Percentiles rank a stretch among this genome's conserved stretches.
Evolutionary conservation across 371 early-diverging fungal genomes (phyloP).

Genomic region (Phascolomyces articulosus): DNA sequence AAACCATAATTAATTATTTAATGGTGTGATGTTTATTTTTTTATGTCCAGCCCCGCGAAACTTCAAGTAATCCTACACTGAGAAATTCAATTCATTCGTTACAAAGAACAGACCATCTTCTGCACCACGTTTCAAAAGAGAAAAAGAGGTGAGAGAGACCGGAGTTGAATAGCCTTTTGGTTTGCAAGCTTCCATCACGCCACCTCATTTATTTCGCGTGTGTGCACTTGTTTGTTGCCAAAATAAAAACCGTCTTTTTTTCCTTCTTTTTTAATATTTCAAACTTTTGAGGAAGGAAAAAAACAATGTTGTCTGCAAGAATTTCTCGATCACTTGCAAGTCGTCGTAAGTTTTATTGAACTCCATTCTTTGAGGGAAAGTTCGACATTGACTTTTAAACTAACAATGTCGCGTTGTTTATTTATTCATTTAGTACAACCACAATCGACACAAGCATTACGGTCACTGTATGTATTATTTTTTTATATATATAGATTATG

Average conservation of each 20-base stretch:
- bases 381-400: too few species aligned
- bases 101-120: background rate
- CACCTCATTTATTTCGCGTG: background rate
- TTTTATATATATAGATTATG: background rate
- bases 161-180: background rate
- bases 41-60: too few species aligned
- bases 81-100: constrained; percentile 4
- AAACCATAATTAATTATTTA: too few species aligned
- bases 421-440: background rate
- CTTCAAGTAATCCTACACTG: too few species aligned
- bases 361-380: too few species aligned
- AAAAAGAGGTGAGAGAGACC: background rate
- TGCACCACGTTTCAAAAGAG: background rate
- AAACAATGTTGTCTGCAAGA: background rate
- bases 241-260: too few species aligned
- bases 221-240: too few species aligned
- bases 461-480: background rate
- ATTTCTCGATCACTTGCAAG: background rate
- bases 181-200: background rate
- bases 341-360: background rate
- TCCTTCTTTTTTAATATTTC: background rate
- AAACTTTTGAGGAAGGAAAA: background rate
- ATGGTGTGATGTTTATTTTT: too few species aligned
- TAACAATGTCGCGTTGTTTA: background rate
- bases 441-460: background rate